Conservation (phyloP, 2,329 filamentous ascomycete genomes). For the Penicillium sp. region DNA sequence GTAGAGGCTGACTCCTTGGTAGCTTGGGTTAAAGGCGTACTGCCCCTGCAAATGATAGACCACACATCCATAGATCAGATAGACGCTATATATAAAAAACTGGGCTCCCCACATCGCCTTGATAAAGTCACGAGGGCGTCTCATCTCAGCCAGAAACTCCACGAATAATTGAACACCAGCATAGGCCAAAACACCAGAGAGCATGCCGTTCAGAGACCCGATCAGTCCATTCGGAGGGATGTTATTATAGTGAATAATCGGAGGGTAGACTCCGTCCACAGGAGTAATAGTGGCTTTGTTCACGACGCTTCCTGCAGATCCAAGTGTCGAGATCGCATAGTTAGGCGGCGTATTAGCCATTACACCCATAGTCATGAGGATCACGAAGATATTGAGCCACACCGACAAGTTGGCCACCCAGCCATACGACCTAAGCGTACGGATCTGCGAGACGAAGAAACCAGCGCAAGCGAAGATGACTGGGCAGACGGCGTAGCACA, state of each 20-base stretch:
- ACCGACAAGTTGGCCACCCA: conserved; percentile 58
- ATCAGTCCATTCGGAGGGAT: conserved; percentile 44
- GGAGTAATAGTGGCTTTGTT: conserved; percentile 24
- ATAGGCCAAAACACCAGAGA: conserved; percentile 57
- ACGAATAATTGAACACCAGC: conserved; percentile 60
- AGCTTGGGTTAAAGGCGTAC: conserved; percentile 35
- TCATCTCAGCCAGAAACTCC: conserved; percentile 58
- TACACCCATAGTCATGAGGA: conserved; percentile 58
- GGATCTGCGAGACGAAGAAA: conserved; percentile 55
- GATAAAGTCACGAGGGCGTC: conserved; percentile 50
- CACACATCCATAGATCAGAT: conserved; percentile 50
- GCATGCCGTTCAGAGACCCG: conserved; percentile 51
- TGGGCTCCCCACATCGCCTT: conserved; percentile 48
- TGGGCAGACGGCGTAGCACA: conserved; percentile 56
- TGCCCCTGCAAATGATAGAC: conserved; percentile 51
- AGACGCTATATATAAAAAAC: conserved; percentile 49
- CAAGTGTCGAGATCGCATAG: conserved; percentile 35
- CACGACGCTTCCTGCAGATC: conserved; percentile 28
- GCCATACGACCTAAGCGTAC: conserved; percentile 54
- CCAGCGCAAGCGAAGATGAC: conserved; percentile 53
- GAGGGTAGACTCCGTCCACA: conserved; percentile 29
- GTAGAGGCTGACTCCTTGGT: conserved; percentile 31
- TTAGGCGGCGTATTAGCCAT: conserved; percentile 52
- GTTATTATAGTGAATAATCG: conserved; percentile 42
- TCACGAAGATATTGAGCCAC: conserved; percentile 56